Base-by-base conservation (phyloP, 495 filamentous ascomycete species). In the Platismatia glauca region DNA sequence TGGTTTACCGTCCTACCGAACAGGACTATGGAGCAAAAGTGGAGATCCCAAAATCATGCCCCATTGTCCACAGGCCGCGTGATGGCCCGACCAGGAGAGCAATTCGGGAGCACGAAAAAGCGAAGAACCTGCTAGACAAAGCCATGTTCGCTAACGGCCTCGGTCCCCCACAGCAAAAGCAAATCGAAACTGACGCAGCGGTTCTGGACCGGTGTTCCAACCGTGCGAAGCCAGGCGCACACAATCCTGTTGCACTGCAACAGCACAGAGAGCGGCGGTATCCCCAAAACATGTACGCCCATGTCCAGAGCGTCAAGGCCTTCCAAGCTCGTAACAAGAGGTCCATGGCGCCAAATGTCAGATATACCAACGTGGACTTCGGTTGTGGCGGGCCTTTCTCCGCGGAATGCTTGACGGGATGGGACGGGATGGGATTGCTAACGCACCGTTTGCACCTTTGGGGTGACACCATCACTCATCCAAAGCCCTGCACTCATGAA, bases 351-450 rank as follows among this genome's bases (percentile, higher is more conserved):
- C 50, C 50, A 9, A 53, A 53, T 20, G 50, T 53, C 29, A 33
- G 5, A 33, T 53, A 53, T 29, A 18, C 1, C 50, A 7, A 53
- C 27, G 50, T 53, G 50, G 20, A 53, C 29, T 53, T 53, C 29
- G 50, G 50, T 33, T 53, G 50, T 16, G 50, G 50, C 15, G 50
- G 50, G 29, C 50, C 50, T 53, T 53, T 53, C 29, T 53, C 50
- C 29, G 27, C 27, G 22, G 50, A 53, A 20, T 53, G 50, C 29
- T 33, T 53, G 16, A 53, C 24, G 7, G 50, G 50, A 18, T 53
- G 50, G 50, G 24, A 20, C 11, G 29, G 13, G 20, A 4, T 9
- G 0, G 50, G 50, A 6, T 33, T 53, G 11, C 15, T 53, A 7
- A 53, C 29, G 6, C 50, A 53, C 16, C 50, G 50, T 20, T 20